Conservation (phyloP, 257 asterid genomes). For the Cordia subcordata region DNA sequence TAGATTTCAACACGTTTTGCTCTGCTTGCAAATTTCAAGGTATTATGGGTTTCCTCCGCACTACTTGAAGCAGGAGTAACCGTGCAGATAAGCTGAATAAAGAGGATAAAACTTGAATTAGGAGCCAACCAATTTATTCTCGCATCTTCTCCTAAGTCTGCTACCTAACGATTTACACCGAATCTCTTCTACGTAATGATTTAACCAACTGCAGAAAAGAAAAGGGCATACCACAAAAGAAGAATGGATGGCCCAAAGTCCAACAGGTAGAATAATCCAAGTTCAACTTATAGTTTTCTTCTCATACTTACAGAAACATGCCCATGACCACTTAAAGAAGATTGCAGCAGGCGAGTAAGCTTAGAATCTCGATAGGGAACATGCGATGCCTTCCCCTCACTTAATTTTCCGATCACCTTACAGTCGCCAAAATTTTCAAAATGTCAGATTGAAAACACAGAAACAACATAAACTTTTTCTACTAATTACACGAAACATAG, state of each 20-base stretch:
- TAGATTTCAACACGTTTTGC: conserved; percentile 89
- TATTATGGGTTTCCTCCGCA: conserved; percentile 97
- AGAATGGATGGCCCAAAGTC: not conserved
- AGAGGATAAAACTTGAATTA: not conserved
- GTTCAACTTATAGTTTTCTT: not conserved
- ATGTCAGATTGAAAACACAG: conserved; percentile 14
- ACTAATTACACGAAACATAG: not conserved
- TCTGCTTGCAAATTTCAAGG: conserved; percentile 96
- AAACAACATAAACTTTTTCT: not conserved
- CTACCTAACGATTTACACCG: too few species aligned
- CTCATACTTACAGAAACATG: conserved; percentile 84
- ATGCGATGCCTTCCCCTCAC: conserved; percentile 96
- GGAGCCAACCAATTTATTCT: not conserved
- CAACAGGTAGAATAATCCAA: not conserved
- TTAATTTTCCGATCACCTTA: conserved; percentile 95
- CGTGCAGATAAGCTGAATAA: conserved; percentile 81
- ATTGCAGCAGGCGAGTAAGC: conserved; percentile 91
- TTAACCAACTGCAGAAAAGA: too few species aligned
- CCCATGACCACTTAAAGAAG: conserved; percentile 97
- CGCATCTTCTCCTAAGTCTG: not conserved
- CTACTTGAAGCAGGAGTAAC: conserved; percentile 98
- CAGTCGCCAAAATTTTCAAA: conserved; percentile 10
- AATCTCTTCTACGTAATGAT: too few species aligned
- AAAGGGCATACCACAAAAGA: not conserved
- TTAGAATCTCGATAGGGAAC: conserved; percentile 98